Percentiles rank a stretch among this genome's conserved stretches.
Evolutionary conservation across 768 basidiomycete species (phyloP).

Genomic region (Boletus tylopilopsis): DNA sequence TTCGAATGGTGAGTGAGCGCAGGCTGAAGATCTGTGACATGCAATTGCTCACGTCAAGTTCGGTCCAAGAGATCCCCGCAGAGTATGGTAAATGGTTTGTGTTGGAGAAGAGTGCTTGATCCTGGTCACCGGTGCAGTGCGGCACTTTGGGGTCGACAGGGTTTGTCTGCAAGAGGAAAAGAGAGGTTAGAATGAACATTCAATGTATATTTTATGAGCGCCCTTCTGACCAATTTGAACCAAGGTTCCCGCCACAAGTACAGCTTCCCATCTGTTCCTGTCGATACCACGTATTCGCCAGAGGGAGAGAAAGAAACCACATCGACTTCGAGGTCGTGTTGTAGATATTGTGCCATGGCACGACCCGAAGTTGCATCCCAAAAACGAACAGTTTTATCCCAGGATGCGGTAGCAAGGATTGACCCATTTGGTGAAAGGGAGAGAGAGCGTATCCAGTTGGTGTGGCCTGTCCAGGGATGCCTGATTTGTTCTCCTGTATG

Average conservation of each 20-base stretch:
- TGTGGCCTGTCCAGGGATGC: not conserved
- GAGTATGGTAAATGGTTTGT: no score
- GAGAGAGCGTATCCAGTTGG: not conserved
- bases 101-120: no score
- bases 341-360: not conserved
- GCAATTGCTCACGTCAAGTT: no score
- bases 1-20: no score
- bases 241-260: not conserved
- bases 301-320: slow-evolving; percentile 3
- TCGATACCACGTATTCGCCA: not conserved
- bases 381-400: not conserved
- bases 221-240: not conserved
- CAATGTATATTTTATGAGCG: not conserved
- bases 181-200: not conserved
- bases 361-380: not conserved
- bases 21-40: no score
- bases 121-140: no score
- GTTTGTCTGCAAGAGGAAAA: no score
- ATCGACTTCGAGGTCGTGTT: not conserved
- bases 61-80: no score
- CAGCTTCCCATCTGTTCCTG: not conserved
- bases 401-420: not conserved
- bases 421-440: not conserved
- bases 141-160: no score
- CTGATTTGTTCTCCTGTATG: not conserved